Percentiles rank a stretch among this genome's conserved stretches.
These are phyloP conservation scores for Inga leiocalycina DNA, from an alignment of 306 rosid genomes.

Conservation along the genomic window DNA sequence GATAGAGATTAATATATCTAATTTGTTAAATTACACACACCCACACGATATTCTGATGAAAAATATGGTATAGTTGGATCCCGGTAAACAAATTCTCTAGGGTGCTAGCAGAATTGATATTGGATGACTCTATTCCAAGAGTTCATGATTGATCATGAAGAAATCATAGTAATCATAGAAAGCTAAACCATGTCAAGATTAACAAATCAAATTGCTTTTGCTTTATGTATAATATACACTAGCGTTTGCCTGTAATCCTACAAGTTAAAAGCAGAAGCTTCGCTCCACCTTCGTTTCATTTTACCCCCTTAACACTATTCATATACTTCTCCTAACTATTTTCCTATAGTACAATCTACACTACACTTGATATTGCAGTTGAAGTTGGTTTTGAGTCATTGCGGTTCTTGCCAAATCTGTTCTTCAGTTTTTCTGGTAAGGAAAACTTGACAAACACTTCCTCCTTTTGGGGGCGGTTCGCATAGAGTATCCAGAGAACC, in stretches of 20 bases:
- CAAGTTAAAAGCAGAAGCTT: constrained; percentile 57
- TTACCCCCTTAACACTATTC: constrained; percentile 27
- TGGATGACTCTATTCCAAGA: not conserved
- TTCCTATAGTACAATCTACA: constrained; percentile 42
- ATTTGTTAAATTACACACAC: not conserved
- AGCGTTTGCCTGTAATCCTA: constrained; percentile 33
- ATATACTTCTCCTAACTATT: not conserved
- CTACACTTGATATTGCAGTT: constrained; percentile 43
- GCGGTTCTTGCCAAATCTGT: constrained; percentile 22
- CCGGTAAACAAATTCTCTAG: not conserved
- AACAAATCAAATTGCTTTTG: constrained; percentile 24
- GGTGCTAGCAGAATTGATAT: not conserved
- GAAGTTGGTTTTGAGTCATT: constrained; percentile 32
- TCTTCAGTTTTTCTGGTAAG: constrained; percentile 48
- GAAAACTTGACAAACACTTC: constrained; percentile 72
- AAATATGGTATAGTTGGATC: not conserved
- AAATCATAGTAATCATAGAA: not conserved
- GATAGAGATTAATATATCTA: not conserved
- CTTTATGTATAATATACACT: constrained; percentile 25
- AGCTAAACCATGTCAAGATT: not conserved
- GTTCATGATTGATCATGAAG: not conserved
- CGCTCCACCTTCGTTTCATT: constrained; percentile 68
- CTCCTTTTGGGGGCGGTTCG: constrained; percentile 92
- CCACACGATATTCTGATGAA: not conserved
- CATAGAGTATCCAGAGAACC: constrained; percentile 87